Conservation (phyloP, 352 stramenopile species). For the Globisporangium camurandrum region DNA sequence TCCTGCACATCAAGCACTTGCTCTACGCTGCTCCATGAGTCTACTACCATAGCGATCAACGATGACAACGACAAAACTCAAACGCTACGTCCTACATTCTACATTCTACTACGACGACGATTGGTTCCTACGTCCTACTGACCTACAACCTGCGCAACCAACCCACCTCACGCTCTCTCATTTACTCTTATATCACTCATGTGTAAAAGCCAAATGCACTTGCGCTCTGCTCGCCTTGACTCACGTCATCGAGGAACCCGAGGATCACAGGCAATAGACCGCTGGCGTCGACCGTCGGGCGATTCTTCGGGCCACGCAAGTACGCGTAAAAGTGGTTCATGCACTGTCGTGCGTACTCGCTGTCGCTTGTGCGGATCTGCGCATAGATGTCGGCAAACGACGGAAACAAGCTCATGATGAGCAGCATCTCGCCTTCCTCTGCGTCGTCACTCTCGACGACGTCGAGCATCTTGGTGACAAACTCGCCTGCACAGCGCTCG, state of each 20-base stretch:
- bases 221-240: constrained; percentile 42
- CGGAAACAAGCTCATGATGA: constrained; percentile 83
- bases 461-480: constrained; percentile 80
- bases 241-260: constrained; percentile 63
- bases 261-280: constrained; percentile 69
- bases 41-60: no score
- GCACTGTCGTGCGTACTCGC: constrained; percentile 77
- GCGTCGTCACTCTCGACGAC: constrained; percentile 74
- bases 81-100: no score
- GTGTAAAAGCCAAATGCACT: constrained; percentile 80
- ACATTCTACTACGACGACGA: no score
- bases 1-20: no score
- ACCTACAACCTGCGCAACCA: no score
- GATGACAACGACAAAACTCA: no score
- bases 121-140: no score
- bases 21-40: no score
- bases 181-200: no score
- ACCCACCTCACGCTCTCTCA: no score
- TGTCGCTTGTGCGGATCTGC: constrained; percentile 72
- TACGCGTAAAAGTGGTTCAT: constrained; percentile 84
- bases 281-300: constrained; percentile 60
- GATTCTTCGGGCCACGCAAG: constrained; percentile 79
- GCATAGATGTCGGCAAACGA: constrained; percentile 84
- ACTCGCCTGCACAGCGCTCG: constrained; percentile 81
- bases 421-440: constrained; percentile 72